A percentile compares a stretch with the other conserved stretches of the same genome.
Conservation (phyloP, 2,329 filamentous ascomycete genomes). For the Diaporthe longicolla region DNA sequence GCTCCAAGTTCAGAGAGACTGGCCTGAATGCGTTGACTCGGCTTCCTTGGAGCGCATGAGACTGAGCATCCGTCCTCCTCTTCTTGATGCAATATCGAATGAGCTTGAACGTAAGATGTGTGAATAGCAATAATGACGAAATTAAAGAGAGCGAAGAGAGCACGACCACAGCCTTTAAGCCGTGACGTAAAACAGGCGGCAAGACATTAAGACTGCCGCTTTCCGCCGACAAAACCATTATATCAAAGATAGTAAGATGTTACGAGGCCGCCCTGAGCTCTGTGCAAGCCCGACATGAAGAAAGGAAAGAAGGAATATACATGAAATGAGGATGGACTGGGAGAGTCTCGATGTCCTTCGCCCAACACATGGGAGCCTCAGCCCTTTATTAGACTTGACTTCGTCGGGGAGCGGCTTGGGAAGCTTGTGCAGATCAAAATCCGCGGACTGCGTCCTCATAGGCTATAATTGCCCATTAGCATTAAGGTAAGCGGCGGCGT, state of each 20-base stretch:
- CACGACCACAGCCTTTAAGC: slow-evolving; percentile 46
- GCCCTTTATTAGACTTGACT: slow-evolving; percentile 20
- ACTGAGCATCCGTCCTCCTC: slow-evolving; percentile 28
- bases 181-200: slow-evolving; percentile 44
- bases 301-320: background rate
- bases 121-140: slow-evolving; percentile 44
- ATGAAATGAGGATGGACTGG: background rate
- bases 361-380: background rate
- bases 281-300: background rate
- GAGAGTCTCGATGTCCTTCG: rapidly evolving
- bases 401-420: background rate
- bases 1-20: slow-evolving; percentile 43
- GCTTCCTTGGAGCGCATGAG: background rate
- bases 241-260: background rate
- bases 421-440: slow-evolving; percentile 10
- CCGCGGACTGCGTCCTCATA: background rate
- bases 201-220: slow-evolving; percentile 46
- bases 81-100: slow-evolving; percentile 46
- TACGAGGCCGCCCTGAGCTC: background rate
- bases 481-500: slow-evolving; percentile 18
- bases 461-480: slow-evolving; percentile 14
- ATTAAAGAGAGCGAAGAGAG: slow-evolving; percentile 48
- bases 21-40: background rate
- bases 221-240: slow-evolving; percentile 28
- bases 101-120: slow-evolving; percentile 50